A percentile compares a stretch with the other conserved stretches of the same genome.
Conservation (phyloP, 2,329 filamentous ascomycete species). For the Capronia americana region DNA sequence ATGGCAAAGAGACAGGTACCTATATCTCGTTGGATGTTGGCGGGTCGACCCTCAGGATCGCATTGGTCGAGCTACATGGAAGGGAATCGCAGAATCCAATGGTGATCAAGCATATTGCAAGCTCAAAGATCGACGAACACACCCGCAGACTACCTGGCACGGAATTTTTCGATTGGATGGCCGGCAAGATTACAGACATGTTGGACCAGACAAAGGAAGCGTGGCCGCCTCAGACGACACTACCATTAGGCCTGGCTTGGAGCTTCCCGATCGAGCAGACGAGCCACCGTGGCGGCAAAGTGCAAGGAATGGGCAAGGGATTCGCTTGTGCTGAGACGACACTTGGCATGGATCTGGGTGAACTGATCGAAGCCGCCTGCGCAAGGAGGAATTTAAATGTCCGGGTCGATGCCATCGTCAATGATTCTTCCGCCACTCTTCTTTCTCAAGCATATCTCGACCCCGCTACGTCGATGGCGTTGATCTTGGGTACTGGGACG, state of each 20-base stretch:
- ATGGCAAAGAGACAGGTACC: slow-evolving; percentile 64
- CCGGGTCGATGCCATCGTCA: slow-evolving; percentile 67
- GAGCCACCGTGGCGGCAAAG: slow-evolving; percentile 61
- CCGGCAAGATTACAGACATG: slow-evolving; percentile 62
- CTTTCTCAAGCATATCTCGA: slow-evolving; percentile 68
- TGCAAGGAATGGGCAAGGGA: slow-evolving; percentile 70
- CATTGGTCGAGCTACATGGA: slow-evolving; percentile 63
- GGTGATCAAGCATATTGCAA: slow-evolving; percentile 62
- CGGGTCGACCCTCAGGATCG: slow-evolving; percentile 70
- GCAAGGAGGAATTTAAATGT: slow-evolving; percentile 61
- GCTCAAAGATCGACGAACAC: slow-evolving; percentile 62
- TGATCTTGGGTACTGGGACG: slow-evolving; percentile 69
- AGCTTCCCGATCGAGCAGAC: slow-evolving; percentile 72
- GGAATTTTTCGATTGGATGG: slow-evolving; percentile 72
- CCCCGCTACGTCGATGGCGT: slow-evolving; percentile 65
- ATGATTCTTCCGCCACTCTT: slow-evolving; percentile 67
- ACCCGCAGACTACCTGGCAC: slow-evolving; percentile 62
- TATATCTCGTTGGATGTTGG: slow-evolving; percentile 69
- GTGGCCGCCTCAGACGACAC: slow-evolving; percentile 41
- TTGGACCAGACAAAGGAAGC: slow-evolving; percentile 52
- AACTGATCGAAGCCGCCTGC: slow-evolving; percentile 66
- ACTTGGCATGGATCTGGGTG: slow-evolving; percentile 64
- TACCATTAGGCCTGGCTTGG: slow-evolving; percentile 69
- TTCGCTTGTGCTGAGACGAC: slow-evolving; percentile 66
- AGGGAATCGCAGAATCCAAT: slow-evolving; percentile 54